phyloP scores from a whole-genome alignment of 495 filamentous ascomycete species.

The Penicillium cosmopolitanum region DNA sequence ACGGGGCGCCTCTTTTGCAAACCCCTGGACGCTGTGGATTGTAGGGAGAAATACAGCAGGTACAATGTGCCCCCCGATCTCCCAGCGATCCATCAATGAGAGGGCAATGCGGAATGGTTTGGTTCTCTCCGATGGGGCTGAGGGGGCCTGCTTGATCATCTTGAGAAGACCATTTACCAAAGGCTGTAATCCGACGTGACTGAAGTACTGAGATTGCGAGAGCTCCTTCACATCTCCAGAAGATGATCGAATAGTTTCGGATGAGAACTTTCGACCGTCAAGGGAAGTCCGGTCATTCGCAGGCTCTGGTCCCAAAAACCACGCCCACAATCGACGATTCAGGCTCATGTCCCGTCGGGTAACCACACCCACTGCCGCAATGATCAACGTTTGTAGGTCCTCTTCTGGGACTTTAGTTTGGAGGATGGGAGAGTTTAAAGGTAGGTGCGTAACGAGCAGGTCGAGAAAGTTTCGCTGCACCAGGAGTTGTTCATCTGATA shows the following conservation, averaged over 20 bases:
- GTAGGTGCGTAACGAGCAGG: conserved; percentile 86
- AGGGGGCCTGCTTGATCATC: conserved; percentile 66
- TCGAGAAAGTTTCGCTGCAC: conserved; percentile 95
- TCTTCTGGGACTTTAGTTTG: conserved; percentile 68
- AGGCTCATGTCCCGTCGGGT: conserved; percentile 92
- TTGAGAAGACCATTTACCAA: conserved; percentile 74
- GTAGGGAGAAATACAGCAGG: conserved; percentile 85
- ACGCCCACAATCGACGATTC: conserved; percentile 93
- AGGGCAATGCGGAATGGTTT: conserved; percentile 88
- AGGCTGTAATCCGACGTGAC: conserved; percentile 71
- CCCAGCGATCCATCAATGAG: conserved; percentile 97
- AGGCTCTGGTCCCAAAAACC: conserved; percentile 87
- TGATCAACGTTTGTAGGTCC: conserved; percentile 80
- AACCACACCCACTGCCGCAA: conserved; percentile 83
- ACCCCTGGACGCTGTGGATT: conserved; percentile 75
- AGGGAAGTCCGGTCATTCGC: conserved; percentile 45
- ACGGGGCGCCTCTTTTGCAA: conserved; percentile 62
- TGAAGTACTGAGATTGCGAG: conserved; percentile 70
- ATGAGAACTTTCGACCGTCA: conserved; percentile 52
- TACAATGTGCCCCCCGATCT: conserved; percentile 88
- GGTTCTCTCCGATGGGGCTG: conserved; percentile 69
- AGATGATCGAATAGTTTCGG: conserved; percentile 48
- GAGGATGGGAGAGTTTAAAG: conserved; percentile 82
- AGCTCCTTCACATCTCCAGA: conserved; percentile 47
- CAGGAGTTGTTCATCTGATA: conserved; percentile 87